Conservation (phyloP, 805 yeast species). For the Hanseniaspora clermontiae region DNA sequence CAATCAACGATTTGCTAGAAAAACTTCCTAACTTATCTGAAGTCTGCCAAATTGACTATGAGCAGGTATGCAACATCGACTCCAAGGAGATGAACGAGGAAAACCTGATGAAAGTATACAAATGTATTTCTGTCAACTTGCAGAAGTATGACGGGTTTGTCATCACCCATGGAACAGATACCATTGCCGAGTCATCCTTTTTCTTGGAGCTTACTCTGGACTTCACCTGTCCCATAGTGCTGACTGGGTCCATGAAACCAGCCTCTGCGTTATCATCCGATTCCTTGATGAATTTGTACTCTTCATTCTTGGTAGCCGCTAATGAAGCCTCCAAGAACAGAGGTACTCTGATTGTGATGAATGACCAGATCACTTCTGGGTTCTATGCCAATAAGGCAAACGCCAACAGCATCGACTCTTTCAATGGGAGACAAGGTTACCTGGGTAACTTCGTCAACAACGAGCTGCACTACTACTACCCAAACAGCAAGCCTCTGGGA, state of each 20-base stretch:
- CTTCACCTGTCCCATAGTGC: conserved; percentile 43
- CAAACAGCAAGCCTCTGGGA: conserved; percentile 48
- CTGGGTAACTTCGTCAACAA: conserved; percentile 58
- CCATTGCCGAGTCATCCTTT: conserved; percentile 56
- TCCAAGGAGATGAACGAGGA: conserved; percentile 43
- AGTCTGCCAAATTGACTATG: conserved; percentile 46
- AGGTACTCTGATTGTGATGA: conserved; percentile 51
- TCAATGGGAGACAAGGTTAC: conserved; percentile 60
- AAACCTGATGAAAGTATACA: conserved; percentile 35
- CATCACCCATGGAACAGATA: conserved; percentile 61
- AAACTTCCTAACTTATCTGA: conserved; percentile 45
- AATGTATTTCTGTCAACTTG: conserved; percentile 35
- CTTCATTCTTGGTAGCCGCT: conserved; percentile 54
- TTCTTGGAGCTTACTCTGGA: conserved; percentile 41
- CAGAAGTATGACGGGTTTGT: conserved; percentile 44
- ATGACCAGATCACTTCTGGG: conserved; percentile 59
- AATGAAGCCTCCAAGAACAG: conserved; percentile 39
- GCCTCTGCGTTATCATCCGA: conserved; percentile 58
- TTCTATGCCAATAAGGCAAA: conserved; percentile 58
- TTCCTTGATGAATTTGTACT: conserved; percentile 61
- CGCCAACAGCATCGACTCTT: conserved; percentile 58
- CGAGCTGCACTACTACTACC: conserved; percentile 51
- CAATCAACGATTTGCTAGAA: conserved; percentile 39
- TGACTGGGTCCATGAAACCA: conserved; percentile 68
- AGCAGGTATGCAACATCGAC: conserved; percentile 50